Evolutionary conservation across 2,329 filamentous ascomycete genomes (phyloP).

Genomic region (Talaromyces sp.): DNA sequence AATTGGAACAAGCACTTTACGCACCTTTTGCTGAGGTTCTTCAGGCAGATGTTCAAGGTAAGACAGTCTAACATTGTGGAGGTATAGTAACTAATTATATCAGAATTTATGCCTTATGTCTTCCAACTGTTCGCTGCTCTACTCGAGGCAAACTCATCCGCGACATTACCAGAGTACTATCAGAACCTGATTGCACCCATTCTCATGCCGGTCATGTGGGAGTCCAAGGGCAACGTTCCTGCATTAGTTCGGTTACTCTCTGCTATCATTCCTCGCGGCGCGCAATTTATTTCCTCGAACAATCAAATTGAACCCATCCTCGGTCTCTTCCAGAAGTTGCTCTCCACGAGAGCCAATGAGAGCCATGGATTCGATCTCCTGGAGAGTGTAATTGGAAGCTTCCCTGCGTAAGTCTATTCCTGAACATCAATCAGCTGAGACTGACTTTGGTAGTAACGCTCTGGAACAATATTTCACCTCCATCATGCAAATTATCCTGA

Average conservation of each 20-base stretch:
- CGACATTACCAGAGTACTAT: conserved; percentile 76
- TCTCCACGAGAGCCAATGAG: conserved; percentile 79
- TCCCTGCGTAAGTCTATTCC: conserved; percentile 60
- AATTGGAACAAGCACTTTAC: conserved; percentile 78
- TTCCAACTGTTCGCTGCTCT: conserved; percentile 93
- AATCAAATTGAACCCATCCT: conserved; percentile 83
- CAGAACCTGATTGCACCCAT: conserved; percentile 73
- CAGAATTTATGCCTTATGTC: conserved; percentile 92
- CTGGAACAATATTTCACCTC: conserved; percentile 74
- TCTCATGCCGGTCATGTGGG: conserved; percentile 80
- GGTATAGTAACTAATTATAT: conserved; percentile 29
- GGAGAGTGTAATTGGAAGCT: conserved; percentile 70
- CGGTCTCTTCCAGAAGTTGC: conserved; percentile 92
- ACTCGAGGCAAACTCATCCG: conserved; percentile 77
- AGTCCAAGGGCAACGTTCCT: conserved; percentile 87
- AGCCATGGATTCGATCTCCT: conserved; percentile 84
- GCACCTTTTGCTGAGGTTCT: conserved; percentile 77
- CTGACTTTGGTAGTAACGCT: conserved; percentile 46
- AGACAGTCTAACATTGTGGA: conserved; percentile 22
- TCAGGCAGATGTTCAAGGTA: conserved; percentile 74
- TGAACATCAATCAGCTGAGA: not conserved
- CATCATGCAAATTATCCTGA: conserved; percentile 79
- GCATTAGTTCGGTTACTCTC: conserved; percentile 81
- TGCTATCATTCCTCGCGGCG: conserved; percentile 75
- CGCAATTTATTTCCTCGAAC: conserved; percentile 67